Conservation (phyloP, 768 basidiomycete species). For the Hericium erinaceus region DNA sequence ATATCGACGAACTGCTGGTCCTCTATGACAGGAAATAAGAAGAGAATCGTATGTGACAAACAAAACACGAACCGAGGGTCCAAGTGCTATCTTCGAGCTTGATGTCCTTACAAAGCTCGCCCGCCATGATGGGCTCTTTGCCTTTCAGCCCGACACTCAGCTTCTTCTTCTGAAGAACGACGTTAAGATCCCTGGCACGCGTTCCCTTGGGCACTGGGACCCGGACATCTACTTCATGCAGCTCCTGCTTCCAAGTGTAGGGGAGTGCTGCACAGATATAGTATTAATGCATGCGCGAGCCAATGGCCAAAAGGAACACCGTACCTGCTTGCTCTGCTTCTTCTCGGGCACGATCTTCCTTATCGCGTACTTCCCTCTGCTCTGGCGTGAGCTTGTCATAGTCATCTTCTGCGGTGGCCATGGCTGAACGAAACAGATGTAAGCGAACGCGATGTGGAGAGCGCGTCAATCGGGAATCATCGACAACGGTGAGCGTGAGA, state of each 20-base stretch:
- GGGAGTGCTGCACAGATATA: constrained; percentile 54
- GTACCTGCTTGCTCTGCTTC: constrained; percentile 76
- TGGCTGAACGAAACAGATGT: not conserved
- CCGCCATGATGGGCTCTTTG: constrained; percentile 76
- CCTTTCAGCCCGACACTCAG: constrained; percentile 82
- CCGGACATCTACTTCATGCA: constrained; percentile 76
- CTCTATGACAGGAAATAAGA: constrained; percentile 35
- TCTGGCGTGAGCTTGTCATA: constrained; percentile 72
- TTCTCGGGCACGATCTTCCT: constrained; percentile 59
- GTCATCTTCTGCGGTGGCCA: constrained; percentile 28
- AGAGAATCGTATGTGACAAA: not conserved
- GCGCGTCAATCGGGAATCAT: not conserved
- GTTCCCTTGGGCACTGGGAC: constrained; percentile 86
- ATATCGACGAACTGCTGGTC: constrained; percentile 65
- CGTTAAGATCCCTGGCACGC: constrained; percentile 61
- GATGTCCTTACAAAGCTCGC: constrained; percentile 87
- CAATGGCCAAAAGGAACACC: constrained; percentile 16
- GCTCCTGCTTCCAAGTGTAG: constrained; percentile 85
- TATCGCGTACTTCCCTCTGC: constrained; percentile 68
- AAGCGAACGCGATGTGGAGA: not conserved
- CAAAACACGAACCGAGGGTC: constrained; percentile 53
- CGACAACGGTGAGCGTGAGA: not conserved
- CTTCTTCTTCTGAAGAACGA: constrained; percentile 74
- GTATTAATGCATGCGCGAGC: no score
- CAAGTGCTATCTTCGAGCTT: constrained; percentile 96